A percentile compares a stretch with the other conserved stretches of the same genome.
Conservation (phyloP, 139 green algal species). For the Ettlia oleoabundans region DNA sequence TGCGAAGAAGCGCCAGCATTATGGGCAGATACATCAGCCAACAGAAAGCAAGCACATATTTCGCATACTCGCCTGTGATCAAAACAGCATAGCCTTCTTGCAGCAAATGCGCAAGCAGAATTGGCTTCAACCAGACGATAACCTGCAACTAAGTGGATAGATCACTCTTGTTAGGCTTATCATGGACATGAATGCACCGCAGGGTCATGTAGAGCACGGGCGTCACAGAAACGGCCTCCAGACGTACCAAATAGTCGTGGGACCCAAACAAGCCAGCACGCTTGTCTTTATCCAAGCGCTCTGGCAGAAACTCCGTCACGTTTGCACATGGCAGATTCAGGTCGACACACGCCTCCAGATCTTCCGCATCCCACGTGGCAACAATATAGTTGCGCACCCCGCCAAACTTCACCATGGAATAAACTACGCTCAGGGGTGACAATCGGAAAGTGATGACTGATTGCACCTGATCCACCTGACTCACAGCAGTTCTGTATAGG, state of each 20-base stretch:
- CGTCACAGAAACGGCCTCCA: not conserved
- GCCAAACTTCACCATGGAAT: not conserved
- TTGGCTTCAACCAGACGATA: not conserved
- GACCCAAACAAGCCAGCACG: not conserved
- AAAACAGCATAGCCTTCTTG: not conserved
- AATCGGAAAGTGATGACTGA: no score
- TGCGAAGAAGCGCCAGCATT: no score
- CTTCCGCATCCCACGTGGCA: not conserved
- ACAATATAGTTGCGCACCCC: not conserved
- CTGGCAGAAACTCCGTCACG: not conserved
- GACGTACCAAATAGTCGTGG: not conserved
- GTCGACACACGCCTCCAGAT: not conserved
- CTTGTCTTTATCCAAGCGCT: not conserved
- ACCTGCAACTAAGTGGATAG: not conserved
- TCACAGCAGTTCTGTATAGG: no score
- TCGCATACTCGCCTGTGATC: not conserved
- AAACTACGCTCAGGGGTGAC: not conserved
- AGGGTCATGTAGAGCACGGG: no score
- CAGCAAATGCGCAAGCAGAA: not conserved
- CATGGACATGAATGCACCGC: no score
- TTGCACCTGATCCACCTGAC: no score
- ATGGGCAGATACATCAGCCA: no score
- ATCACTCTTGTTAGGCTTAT: not conserved
- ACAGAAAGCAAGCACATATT: not conserved
- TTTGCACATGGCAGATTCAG: not conserved